Conservation (phyloP, 257 asterid genomes). For the Ehretia macrophylla region DNA sequence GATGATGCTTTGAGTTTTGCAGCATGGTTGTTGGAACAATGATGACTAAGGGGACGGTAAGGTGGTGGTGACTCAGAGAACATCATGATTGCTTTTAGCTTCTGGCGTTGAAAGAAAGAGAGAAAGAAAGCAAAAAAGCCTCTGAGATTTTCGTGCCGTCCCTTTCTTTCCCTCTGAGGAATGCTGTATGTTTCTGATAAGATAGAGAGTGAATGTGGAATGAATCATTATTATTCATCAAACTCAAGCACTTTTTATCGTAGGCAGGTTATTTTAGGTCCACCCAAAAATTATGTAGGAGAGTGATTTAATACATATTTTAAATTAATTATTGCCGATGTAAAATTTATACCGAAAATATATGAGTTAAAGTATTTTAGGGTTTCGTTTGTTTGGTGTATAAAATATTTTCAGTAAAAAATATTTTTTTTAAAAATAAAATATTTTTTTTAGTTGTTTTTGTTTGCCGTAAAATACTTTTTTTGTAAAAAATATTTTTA, state of each 20-base stretch:
- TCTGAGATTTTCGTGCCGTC: constrained; percentile 14
- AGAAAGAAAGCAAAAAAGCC: neutral
- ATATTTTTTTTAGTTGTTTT: no score
- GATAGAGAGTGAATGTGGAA: constrained; percentile 11
- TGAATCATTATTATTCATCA: neutral
- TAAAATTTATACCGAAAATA: no score
- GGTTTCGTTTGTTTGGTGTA: no score
- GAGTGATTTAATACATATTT: no score
- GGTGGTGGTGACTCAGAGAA: constrained; percentile 18
- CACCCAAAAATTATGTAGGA: no score
- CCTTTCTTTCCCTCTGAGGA: constrained; percentile 1
- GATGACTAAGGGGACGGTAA: constrained; percentile 17
- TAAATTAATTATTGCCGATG: no score
- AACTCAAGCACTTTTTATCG: neutral
- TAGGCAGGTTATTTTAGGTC: no score
- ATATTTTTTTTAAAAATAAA: no score
- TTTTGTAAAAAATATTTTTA: no score
- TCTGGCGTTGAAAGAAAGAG: constrained; percentile 16
- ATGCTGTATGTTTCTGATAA: neutral
- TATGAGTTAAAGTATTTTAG: no score
- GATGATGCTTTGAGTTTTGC: constrained; percentile 15
- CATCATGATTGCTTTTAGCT: constrained; percentile 25
- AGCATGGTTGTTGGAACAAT: constrained; percentile 24
- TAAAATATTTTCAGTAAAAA: no score
- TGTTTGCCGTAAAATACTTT: no score